These are phyloP conservation scores for Neoscytalidium dimidiatum DNA, from an alignment of 2,329 filamentous ascomycete species.

Conservation along the genomic window DNA sequence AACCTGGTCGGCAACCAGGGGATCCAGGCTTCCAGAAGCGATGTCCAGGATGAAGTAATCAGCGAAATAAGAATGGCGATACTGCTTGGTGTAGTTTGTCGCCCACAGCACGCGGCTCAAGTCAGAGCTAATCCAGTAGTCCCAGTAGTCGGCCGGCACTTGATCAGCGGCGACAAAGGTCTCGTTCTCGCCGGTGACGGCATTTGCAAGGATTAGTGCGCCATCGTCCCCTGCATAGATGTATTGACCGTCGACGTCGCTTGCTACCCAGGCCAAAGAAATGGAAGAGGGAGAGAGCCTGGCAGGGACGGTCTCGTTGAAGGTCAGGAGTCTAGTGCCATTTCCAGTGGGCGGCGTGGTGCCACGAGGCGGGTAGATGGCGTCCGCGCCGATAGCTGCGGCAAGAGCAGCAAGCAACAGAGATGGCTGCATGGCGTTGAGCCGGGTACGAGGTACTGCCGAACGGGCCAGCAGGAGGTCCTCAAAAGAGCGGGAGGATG, in stretches of 20 bases:
- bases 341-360: slow-evolving; percentile 59
- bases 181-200: slow-evolving; percentile 58
- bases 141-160: slow-evolving; percentile 56
- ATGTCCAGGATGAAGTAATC: slow-evolving; percentile 67
- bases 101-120: slow-evolving; percentile 62
- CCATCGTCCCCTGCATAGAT: slow-evolving; percentile 55
- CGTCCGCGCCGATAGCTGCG: slow-evolving; percentile 28
- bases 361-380: slow-evolving; percentile 53
- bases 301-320: slow-evolving; percentile 49
- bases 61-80: slow-evolving; percentile 68
- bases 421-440: background rate
- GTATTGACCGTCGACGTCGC: slow-evolving; percentile 63
- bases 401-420: slow-evolving; percentile 28
- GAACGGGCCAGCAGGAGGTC: background rate
- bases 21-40: slow-evolving; percentile 54
- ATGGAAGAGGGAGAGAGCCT: slow-evolving; percentile 49
- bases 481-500: background rate
- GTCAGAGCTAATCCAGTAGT: slow-evolving; percentile 65
- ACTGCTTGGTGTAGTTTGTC: slow-evolving; percentile 68
- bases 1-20: slow-evolving; percentile 60
- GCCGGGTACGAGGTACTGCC: background rate
- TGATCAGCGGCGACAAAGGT: slow-evolving; percentile 61
- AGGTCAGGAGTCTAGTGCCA: slow-evolving; percentile 59
- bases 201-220: slow-evolving; percentile 60
- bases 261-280: slow-evolving; percentile 55